Base-by-base conservation (phyloP, 371 early-diverging fungal genomes). In the Mucor piriformis region DNA sequence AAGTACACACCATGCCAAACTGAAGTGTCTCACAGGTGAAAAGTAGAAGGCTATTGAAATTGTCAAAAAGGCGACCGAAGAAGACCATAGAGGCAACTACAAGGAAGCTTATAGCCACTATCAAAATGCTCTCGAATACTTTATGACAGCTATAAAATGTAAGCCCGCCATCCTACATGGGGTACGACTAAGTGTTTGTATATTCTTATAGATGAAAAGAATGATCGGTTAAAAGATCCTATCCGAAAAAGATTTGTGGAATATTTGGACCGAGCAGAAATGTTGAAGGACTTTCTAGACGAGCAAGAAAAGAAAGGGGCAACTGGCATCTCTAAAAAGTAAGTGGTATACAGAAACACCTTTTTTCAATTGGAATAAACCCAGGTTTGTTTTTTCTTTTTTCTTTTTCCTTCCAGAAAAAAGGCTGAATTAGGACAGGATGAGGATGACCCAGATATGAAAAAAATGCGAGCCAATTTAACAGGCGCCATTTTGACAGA, bases 131-230 rank as follows among this genome's bases (percentile, higher is more conserved):
- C 82, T 97, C 24, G 96, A 97, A 56, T 95, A 93, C 72, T 98
- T 96, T 70, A 83, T 95, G 88, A 88, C 89, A 24, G 97, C 96
- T 3, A 85, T 98, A 60, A 96, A 96, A 81, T 97, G 95, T 95
- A 82, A 6, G 29, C 1, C 29, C 1, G 8, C 29, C 29, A 79
- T 3, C 40, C 7, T 29, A 11, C 20, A 21, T 43, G 6, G 18
- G 0, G 11, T 37, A 12, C n/a, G 13, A 13, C n/a, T 15, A 3
- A 46, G 15, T 24, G 24, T 20, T 20, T 42, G 10, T 40, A n/a
- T 25, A n/a, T n/a, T n/a, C 6, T 16, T 21, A 57, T 24, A 96
- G 95, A 98, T 66, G 97, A 98, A 68, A 96, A 94, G 79, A 95
- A 95, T 64, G 96, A 96, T 46, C 82, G 87, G 42, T 70, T 84